These are phyloP conservation scores for Lecanosticta acicola DNA, from an alignment of 2,329 filamentous ascomycete species.

Conservation along the genomic window DNA sequence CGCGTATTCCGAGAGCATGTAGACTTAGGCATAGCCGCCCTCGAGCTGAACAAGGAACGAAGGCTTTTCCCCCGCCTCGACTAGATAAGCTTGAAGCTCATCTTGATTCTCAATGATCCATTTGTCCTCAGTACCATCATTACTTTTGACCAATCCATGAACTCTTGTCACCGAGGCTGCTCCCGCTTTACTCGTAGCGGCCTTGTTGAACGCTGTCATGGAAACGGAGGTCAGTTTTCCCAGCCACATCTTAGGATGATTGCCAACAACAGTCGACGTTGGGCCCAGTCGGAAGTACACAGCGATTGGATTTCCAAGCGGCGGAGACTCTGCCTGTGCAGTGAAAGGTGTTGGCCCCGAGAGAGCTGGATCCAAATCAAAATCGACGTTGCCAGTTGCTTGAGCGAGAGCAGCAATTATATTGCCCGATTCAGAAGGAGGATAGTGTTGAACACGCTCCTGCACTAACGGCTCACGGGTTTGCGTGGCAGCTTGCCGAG, in stretches of 20 bases:
- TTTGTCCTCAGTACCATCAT: conserved; percentile 54
- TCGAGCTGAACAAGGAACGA: conserved; percentile 40
- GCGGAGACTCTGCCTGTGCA: conserved; percentile 27
- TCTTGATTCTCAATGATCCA: conserved; percentile 64
- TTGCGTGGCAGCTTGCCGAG: conserved; percentile 6
- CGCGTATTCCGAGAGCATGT: not conserved
- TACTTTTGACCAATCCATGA: conserved; percentile 19
- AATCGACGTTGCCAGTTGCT: conserved; percentile 12
- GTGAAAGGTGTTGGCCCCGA: conserved; percentile 12
- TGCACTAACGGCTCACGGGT: conserved; percentile 8
- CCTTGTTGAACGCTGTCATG: conserved; percentile 57
- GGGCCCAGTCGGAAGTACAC: conserved; percentile 66
- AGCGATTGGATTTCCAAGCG: conserved; percentile 38
- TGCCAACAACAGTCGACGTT: conserved; percentile 52
- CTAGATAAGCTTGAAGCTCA: conserved; percentile 65
- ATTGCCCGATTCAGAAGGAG: conserved; percentile 2
- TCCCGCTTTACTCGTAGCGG: conserved; percentile 54
- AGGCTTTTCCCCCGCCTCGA: conserved; percentile 55
- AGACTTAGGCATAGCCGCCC: conserved; percentile 20
- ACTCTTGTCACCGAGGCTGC: conserved; percentile 15
- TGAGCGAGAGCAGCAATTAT: conserved; percentile 13
- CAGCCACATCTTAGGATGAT: conserved; percentile 55
- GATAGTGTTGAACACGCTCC: conserved; percentile 4
- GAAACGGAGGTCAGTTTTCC: conserved; percentile 55
- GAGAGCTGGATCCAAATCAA: conserved; percentile 22